Percentiles rank a stretch among this genome's conserved stretches.
Evolutionary conservation across 83 land plant species (phyloP).

Genomic region (Picea abies): DNA sequence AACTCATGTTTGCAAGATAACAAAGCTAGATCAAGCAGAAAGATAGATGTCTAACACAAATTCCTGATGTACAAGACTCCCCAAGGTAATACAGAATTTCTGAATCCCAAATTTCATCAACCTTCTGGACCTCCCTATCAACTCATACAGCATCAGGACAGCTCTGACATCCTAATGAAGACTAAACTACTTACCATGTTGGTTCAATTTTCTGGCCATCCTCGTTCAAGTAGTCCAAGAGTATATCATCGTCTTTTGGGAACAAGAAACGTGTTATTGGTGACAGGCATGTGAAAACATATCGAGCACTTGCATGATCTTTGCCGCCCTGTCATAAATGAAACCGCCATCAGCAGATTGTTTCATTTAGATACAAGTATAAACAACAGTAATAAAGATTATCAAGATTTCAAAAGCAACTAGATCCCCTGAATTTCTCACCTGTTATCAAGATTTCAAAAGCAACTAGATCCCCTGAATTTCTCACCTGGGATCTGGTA

Average conservation of each 20-base stretch:
- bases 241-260: conserved; percentile 86
- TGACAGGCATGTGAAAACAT: conserved; percentile 77
- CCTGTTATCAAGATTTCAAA: neutral
- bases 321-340: conserved; percentile 82
- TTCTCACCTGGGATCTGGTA: conserved; percentile 67
- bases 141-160: too few relatives aligned
- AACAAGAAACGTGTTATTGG: conserved; percentile 81
- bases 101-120: neutral
- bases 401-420: neutral
- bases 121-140: too few relatives aligned
- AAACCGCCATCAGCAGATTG: neutral
- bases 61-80: neutral
- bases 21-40: too few relatives aligned
- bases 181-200: conserved; percentile 50
- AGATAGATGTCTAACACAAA: neutral
- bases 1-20: neutral
- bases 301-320: conserved; percentile 97
- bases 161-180: too few relatives aligned
- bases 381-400: neutral
- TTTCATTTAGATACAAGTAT: neutral
- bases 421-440: too few relatives aligned
- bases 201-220: conserved; percentile 98
- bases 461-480: neutral
- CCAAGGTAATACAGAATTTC: neutral
- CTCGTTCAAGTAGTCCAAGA: conserved; percentile 83